phyloP scores from a whole-genome alignment of 2,329 filamentous ascomycete species.

The Lachnellula hyalina region DNA sequence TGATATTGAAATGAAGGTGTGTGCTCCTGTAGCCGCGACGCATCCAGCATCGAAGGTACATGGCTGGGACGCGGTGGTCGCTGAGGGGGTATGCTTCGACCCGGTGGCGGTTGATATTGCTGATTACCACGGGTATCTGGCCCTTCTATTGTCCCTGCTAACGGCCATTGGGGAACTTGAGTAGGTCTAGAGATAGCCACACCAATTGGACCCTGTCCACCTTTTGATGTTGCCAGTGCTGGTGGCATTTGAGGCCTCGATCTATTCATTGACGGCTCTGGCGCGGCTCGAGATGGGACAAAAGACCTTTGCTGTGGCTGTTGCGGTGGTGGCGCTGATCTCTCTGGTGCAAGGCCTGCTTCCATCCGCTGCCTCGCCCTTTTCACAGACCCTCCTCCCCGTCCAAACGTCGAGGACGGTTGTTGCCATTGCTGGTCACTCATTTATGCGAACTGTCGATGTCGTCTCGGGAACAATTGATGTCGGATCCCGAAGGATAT shows the following conservation, averaged over 20 bases:
- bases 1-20: slow-evolving; percentile 49
- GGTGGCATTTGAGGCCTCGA: slow-evolving; percentile 21
- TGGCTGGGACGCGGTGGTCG: slow-evolving; percentile 55
- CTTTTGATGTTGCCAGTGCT: slow-evolving; percentile 15
- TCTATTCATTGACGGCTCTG: slow-evolving; percentile 16
- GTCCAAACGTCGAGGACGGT: slow-evolving; percentile 11
- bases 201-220: slow-evolving; percentile 23
- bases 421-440: slow-evolving; percentile 26
- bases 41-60: slow-evolving; percentile 54
- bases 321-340: slow-evolving; percentile 20
- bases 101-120: slow-evolving; percentile 47
- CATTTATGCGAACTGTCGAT: slow-evolving; percentile 19
- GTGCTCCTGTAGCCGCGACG: slow-evolving; percentile 49
- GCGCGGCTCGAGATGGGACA: slow-evolving; percentile 12
- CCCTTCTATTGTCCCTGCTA: slow-evolving; percentile 31
- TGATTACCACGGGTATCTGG: slow-evolving; percentile 19
- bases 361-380: slow-evolving; percentile 50
- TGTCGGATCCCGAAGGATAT: slow-evolving; percentile 9
- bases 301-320: slow-evolving; percentile 17
- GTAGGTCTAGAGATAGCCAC: slow-evolving; percentile 44
- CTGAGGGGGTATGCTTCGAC: slow-evolving; percentile 47
- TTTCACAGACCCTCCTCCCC: slow-evolving; percentile 44
- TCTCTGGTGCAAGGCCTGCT: slow-evolving; percentile 34
- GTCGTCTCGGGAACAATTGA: not conserved
- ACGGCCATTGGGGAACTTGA: slow-evolving; percentile 51